These are phyloP conservation scores for Ogataea siamensis DNA, from an alignment of 805 yeast genomes.

Conservation along the genomic window DNA sequence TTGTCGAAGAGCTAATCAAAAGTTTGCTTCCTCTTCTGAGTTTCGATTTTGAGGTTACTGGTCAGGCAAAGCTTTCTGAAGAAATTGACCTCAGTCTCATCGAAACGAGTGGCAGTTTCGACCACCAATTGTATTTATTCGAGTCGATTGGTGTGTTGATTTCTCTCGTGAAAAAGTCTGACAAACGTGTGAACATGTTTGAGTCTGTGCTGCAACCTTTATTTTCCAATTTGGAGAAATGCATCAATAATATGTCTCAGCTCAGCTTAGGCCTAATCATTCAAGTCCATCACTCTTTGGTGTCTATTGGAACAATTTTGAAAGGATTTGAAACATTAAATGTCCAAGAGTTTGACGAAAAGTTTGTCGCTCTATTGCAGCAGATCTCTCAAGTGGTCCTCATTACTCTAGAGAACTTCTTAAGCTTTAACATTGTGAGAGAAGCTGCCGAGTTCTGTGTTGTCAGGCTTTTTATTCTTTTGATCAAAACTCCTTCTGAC, in stretches of 20 bases:
- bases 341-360: slow-evolving; percentile 32
- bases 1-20: slow-evolving; percentile 55
- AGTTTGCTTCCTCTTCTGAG: slow-evolving; percentile 60
- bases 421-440: slow-evolving; percentile 65
- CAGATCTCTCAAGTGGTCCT: slow-evolving; percentile 70
- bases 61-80: slow-evolving; percentile 23
- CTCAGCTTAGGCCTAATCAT: slow-evolving; percentile 47
- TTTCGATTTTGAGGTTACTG: slow-evolving; percentile 53
- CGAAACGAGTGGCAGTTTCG: slow-evolving; percentile 65
- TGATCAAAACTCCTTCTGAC: slow-evolving; percentile 42
- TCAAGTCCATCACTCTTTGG: slow-evolving; percentile 81
- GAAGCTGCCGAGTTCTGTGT: slow-evolving; percentile 86
- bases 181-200: slow-evolving; percentile 44
- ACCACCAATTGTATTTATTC: slow-evolving; percentile 75
- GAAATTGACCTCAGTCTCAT: slow-evolving; percentile 36
- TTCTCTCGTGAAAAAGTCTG: slow-evolving; percentile 46
- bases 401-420: slow-evolving; percentile 76
- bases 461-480: slow-evolving; percentile 78
- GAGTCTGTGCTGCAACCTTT: slow-evolving; percentile 74
- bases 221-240: slow-evolving; percentile 65
- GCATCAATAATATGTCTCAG: slow-evolving; percentile 43
- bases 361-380: slow-evolving; percentile 31
- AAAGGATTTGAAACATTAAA: slow-evolving; percentile 67
- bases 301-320: slow-evolving; percentile 87
- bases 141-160: slow-evolving; percentile 84